phyloP scores from a whole-genome alignment of 495 filamentous ascomycete genomes.

The Rhypophila decipiens region DNA sequence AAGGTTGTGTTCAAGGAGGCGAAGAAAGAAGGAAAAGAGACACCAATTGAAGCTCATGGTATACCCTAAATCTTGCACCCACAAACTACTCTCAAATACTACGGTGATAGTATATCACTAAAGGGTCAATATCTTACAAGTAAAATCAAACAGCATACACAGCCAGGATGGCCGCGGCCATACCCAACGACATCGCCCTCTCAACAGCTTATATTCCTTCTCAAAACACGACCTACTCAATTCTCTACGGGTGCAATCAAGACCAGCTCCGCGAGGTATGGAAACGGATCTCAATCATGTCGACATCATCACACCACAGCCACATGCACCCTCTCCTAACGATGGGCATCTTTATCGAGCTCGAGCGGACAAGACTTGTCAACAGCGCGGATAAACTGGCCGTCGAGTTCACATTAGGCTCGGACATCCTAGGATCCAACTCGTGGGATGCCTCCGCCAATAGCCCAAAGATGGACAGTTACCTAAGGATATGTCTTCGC shows the following conservation, averaged over 20 bases:
- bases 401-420: constrained; percentile 2
- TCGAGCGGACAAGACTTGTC: constrained; percentile 1
- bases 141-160: constrained; percentile 9
- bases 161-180: not conserved
- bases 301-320: not conserved
- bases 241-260: not conserved
- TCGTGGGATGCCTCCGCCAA: not conserved
- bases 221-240: not conserved
- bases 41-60: not conserved
- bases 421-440: not conserved
- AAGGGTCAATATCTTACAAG: too few relatives aligned
- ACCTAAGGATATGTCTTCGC: constrained; percentile 1
- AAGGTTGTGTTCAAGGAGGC: too few relatives aligned
- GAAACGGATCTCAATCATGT: not conserved
- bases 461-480: not conserved
- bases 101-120: too few relatives aligned
- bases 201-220: not conserved
- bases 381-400: not conserved
- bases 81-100: too few relatives aligned
- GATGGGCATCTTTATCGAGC: not conserved
- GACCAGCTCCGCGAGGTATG: not conserved
- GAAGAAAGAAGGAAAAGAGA: not conserved
- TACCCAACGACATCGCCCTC: constrained; percentile 3
- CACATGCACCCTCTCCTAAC: not conserved
- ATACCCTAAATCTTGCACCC: too few relatives aligned